These are phyloP conservation scores for Hortiboletus campestris DNA, from an alignment of 768 basidiomycete species.

Conservation along the genomic window DNA sequence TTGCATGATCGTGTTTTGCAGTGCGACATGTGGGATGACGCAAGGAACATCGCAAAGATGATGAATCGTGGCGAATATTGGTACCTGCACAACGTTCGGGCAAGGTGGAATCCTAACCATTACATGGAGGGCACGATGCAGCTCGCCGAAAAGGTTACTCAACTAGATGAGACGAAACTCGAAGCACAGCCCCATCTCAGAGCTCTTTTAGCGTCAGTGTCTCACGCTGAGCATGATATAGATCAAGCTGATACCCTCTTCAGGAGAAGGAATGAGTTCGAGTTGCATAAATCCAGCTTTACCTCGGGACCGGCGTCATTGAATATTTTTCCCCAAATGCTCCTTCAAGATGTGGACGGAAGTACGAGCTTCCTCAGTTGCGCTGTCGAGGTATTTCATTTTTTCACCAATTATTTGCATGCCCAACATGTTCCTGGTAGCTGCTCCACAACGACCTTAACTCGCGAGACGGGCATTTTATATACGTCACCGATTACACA, in stretches of 20 bases:
- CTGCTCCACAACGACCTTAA: constrained; percentile 42
- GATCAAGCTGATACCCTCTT: constrained; percentile 1
- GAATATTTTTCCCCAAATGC: constrained; percentile 40
- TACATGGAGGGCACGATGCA: constrained; percentile 54
- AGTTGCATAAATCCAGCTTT: constrained; percentile 19
- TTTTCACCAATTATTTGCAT: not conserved
- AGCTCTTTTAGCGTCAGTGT: constrained; percentile 51
- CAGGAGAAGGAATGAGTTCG: constrained; percentile 51
- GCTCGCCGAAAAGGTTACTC: constrained; percentile 41
- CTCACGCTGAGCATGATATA: not conserved
- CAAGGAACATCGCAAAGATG: constrained; percentile 37
- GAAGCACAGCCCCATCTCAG: constrained; percentile 39
- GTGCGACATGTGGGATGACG: constrained; percentile 59
- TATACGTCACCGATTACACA: constrained; percentile 71
- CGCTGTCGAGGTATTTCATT: constrained; percentile 51
- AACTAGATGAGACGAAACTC: constrained; percentile 41
- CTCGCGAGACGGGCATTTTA: constrained; percentile 33
- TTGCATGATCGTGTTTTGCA: constrained; percentile 47
- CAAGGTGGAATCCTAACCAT: constrained; percentile 37
- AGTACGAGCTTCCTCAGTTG: constrained; percentile 50
- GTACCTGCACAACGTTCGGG: constrained; percentile 51
- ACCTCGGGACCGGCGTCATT: constrained; percentile 24
- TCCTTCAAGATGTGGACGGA: constrained; percentile 47
- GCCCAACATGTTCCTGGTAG: constrained; percentile 30
- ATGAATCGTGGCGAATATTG: constrained; percentile 54